These are phyloP conservation scores for Limnomonas spitsbergensis DNA, from an alignment of 139 green algal species.

Conservation along the genomic window DNA sequence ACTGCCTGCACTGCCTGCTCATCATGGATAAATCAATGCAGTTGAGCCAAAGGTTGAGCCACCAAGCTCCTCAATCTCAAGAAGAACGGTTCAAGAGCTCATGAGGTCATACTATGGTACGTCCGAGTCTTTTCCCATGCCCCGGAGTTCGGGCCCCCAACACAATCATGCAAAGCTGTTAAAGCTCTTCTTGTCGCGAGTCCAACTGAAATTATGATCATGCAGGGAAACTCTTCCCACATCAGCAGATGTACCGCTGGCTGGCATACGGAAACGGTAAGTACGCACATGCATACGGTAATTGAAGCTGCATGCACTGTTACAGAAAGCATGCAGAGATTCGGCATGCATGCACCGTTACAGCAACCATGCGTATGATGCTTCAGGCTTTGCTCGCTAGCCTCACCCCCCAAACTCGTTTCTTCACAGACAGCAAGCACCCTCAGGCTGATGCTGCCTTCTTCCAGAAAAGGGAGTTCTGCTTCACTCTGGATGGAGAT, in stretches of 20 bases:
- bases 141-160: no score
- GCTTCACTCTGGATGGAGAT: constrained; percentile 95
- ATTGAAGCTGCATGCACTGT: neutral
- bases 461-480: constrained; percentile 88
- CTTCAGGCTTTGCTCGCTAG: neutral
- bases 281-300: neutral
- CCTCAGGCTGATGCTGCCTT: constrained; percentile 67
- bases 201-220: no score
- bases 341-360: no score
- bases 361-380: no score
- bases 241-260: constrained; percentile 82
- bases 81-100: constrained; percentile 24
- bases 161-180: no score
- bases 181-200: no score
- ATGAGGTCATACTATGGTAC: constrained; percentile 55
- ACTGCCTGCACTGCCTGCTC: neutral
- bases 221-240: constrained; percentile 71
- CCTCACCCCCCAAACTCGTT: neutral
- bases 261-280: constrained; percentile 88
- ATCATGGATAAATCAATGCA: neutral
- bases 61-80: neutral
- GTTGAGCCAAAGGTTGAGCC: neutral
- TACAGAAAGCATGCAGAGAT: no score
- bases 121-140: neutral
- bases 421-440: constrained; percentile 69